Percentiles rank a stretch among this genome's conserved stretches.
Conservation (phyloP, 495 filamentous ascomycete genomes). For the Parathielavia hyrcaniae region DNA sequence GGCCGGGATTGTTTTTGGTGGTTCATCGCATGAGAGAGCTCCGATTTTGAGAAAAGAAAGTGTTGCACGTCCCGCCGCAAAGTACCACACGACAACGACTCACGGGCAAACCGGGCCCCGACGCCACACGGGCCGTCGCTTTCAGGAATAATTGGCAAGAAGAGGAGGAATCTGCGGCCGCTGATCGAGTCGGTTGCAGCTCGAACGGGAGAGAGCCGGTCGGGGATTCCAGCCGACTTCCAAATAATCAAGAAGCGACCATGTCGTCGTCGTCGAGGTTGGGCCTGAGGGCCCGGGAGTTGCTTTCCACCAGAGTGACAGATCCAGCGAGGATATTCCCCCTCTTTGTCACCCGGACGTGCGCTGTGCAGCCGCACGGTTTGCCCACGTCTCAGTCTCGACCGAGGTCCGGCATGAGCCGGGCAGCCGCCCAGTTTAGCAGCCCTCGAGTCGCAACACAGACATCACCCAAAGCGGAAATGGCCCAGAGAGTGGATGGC, state of each 20-base stretch:
- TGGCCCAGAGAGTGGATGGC: not conserved
- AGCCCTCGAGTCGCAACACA: not conserved
- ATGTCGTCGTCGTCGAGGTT: constrained; percentile 17
- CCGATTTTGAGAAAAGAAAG: too few relatives aligned
- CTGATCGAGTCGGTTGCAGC: not conserved
- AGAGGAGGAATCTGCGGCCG: not conserved
- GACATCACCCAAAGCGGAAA: not conserved
- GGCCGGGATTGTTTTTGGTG: constrained; percentile 4
- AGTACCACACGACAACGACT: not conserved
- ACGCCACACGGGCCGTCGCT: not conserved
- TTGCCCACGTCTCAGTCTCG: constrained; percentile 10
- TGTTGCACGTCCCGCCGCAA: not conserved
- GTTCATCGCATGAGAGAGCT: not conserved
- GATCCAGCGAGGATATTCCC: not conserved
- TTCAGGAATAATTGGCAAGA: not conserved
- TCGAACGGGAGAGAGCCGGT: not conserved
- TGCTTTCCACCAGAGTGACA: constrained; percentile 6
- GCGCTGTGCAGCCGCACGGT: not conserved
- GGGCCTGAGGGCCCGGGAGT: constrained; percentile 12
- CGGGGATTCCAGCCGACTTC: not conserved
- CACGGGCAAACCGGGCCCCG: not conserved
- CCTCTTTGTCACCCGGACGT: not conserved
- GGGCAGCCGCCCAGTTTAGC: not conserved
- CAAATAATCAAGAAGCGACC: not conserved
- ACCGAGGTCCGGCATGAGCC: not conserved